Evolutionary conservation across 495 filamentous ascomycete species (phyloP).

Genomic region (Tuber melanosporum): DNA sequence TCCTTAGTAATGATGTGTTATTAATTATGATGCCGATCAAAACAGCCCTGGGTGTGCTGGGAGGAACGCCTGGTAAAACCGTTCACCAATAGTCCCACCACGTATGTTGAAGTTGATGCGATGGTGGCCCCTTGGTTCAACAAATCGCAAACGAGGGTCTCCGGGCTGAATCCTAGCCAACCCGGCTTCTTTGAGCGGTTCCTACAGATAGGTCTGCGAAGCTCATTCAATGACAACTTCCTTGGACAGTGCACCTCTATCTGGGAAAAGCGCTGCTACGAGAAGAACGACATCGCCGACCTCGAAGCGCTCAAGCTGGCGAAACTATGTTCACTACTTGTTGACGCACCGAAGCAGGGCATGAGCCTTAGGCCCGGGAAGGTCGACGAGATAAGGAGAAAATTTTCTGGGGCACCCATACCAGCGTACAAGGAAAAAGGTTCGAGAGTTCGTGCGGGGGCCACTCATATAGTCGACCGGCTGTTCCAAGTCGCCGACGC

Average conservation of each 20-base stretch:
- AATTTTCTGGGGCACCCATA: conserved; percentile 42
- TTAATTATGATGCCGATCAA: neutral
- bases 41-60: conserved; percentile 74
- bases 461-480: conserved; percentile 59
- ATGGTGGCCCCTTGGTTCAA: conserved; percentile 55
- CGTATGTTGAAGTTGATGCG: conserved; percentile 49
- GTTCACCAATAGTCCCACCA: conserved; percentile 61
- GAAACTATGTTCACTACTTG: conserved; percentile 66
- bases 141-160: conserved; percentile 43
- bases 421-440: conserved; percentile 43
- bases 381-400: conserved; percentile 46
- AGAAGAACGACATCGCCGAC: conserved; percentile 53
- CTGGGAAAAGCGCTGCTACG: conserved; percentile 65
- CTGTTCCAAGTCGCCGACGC: conserved; percentile 58
- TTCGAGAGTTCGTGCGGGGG: conserved; percentile 25
- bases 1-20: neutral
- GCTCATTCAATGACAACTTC: conserved; percentile 51
- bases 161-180: conserved; percentile 48
- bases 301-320: conserved; percentile 54
- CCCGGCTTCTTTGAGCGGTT: conserved; percentile 58
- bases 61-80: conserved; percentile 63
- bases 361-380: conserved; percentile 50
- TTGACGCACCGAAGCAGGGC: conserved; percentile 77
- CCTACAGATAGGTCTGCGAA: conserved; percentile 26
- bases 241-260: conserved; percentile 70